phyloP scores from a whole-genome alignment of 192 early-diverging fungal genomes.

The Umbelopsis ramanniana region DNA sequence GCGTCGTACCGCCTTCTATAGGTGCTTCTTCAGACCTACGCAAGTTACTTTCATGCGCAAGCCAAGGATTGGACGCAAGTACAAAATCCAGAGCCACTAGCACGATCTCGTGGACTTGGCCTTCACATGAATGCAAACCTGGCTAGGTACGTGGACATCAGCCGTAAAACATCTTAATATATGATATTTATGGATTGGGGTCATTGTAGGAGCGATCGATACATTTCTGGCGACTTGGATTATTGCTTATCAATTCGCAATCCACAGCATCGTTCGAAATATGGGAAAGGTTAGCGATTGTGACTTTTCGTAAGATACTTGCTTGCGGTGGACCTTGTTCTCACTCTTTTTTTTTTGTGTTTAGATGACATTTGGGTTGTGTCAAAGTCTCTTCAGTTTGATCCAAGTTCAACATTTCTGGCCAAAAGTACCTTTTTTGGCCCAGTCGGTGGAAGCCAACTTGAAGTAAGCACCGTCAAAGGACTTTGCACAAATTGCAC shows the following conservation, averaged over 20 bases:
- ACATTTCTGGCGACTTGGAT: constrained; percentile 27
- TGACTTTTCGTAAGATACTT: no score
- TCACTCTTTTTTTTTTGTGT: background rate
- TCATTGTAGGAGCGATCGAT: background rate
- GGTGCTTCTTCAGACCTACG: constrained; percentile 32
- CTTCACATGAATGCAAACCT: constrained; percentile 32
- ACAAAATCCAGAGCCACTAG: constrained; percentile 22
- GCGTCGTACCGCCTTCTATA: constrained; percentile 9
- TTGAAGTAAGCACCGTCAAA: constrained; percentile 36
- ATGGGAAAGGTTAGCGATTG: constrained; percentile 27
- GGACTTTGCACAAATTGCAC: no score
- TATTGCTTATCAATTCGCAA: constrained; percentile 34
- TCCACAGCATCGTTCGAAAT: constrained; percentile 52
- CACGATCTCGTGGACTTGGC: constrained; percentile 31
- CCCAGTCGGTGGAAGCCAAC: constrained; percentile 40
- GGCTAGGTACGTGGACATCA: constrained; percentile 11
- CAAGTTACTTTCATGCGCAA: constrained; percentile 20
- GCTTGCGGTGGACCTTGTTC: no score
- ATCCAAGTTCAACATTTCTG: constrained; percentile 48
- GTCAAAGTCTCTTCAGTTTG: constrained; percentile 44
- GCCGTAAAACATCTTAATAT: background rate
- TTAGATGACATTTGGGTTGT: constrained; percentile 57
- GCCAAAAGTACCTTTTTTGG: constrained; percentile 52
- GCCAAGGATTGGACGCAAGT: constrained; percentile 22
- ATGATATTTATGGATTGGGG: background rate